phyloP scores from a whole-genome alignment of 2,329 filamentous ascomycete genomes.

The Ophiocordyceps camponoti-rufipedis region DNA sequence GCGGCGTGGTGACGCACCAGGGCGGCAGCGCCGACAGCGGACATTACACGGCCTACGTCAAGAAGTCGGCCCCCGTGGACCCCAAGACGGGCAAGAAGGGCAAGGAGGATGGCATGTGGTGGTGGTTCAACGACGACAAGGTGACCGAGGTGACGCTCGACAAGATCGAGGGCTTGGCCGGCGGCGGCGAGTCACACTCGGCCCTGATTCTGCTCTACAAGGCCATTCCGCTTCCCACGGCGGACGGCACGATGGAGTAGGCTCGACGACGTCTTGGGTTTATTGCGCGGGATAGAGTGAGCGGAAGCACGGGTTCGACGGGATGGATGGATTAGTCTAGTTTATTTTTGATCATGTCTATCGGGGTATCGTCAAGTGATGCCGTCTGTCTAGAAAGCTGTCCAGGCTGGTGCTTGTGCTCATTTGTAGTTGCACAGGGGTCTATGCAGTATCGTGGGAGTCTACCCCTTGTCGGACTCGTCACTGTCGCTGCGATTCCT shows the following conservation, averaged over 20 bases:
- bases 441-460: neutral
- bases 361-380: neutral
- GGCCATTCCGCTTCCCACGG: slow-evolving; percentile 48
- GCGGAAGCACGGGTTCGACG: neutral
- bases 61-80: slow-evolving; percentile 64
- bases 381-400: neutral
- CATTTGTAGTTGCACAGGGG: no score
- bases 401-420: neutral
- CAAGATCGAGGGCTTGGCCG: slow-evolving; percentile 77
- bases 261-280: neutral
- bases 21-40: slow-evolving; percentile 92
- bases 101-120: slow-evolving; percentile 88
- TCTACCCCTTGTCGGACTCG: neutral
- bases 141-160: slow-evolving; percentile 82
- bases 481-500: neutral
- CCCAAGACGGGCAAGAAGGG: slow-evolving; percentile 58
- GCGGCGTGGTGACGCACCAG: slow-evolving; percentile 90
- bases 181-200: slow-evolving; percentile 76
- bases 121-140: slow-evolving; percentile 99
- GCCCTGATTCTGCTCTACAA: slow-evolving; percentile 66
- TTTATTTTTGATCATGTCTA: neutral
- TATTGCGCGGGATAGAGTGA: neutral
- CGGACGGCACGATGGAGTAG: slow-evolving; percentile 24
- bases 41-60: slow-evolving; percentile 95
- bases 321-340: neutral